A percentile compares a stretch with the other conserved stretches of the same genome.
These are phyloP conservation scores for Mycena maculata DNA, from an alignment of 768 basidiomycete species.

Conservation along the genomic window DNA sequence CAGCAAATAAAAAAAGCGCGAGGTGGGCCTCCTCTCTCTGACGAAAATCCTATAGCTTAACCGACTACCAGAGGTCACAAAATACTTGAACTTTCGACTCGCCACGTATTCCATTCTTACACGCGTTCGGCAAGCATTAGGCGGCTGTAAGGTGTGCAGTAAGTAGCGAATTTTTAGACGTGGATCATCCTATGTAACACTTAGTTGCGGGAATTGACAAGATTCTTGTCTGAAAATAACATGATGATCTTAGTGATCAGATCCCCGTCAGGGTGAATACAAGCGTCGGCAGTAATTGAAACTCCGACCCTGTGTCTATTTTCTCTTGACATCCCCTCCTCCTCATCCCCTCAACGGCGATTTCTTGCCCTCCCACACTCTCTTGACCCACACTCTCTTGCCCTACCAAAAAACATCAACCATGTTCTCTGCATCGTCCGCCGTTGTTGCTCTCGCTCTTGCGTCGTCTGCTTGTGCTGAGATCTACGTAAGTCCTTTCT, in stretches of 20 bases:
- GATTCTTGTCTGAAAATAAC: not conserved
- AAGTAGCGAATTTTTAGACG: too few species aligned
- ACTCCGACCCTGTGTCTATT: conserved; percentile 1
- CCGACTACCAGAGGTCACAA: too few species aligned
- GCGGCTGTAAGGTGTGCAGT: too few species aligned
- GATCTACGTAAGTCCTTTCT: conserved; percentile 61
- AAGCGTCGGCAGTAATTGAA: not conserved
- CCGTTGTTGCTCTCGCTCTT: conserved; percentile 61
- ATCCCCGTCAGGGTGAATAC: not conserved
- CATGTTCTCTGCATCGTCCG: conserved; percentile 67
- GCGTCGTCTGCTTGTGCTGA: conserved; percentile 65
- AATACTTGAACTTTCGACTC: too few species aligned
- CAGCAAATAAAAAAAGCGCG: too few species aligned
- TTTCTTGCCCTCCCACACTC: conserved; percentile 44
- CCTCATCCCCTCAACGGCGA: conserved; percentile 36
- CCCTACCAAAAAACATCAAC: conserved; percentile 38
- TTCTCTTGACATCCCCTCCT: conserved; percentile 17
- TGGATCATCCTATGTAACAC: too few species aligned
- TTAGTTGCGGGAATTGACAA: too few species aligned
- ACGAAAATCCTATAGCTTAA: too few species aligned
- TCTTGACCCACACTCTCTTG: conserved; percentile 52
- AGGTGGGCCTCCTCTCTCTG: too few species aligned
- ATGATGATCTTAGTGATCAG: not conserved
- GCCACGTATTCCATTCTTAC: too few species aligned
- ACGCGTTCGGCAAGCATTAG: too few species aligned